Evolutionary conservation across 2,329 filamentous ascomycete genomes (phyloP), one percentile per base, ranked within the genome.

Genomic region (Samsoniella hepiali): DNA sequence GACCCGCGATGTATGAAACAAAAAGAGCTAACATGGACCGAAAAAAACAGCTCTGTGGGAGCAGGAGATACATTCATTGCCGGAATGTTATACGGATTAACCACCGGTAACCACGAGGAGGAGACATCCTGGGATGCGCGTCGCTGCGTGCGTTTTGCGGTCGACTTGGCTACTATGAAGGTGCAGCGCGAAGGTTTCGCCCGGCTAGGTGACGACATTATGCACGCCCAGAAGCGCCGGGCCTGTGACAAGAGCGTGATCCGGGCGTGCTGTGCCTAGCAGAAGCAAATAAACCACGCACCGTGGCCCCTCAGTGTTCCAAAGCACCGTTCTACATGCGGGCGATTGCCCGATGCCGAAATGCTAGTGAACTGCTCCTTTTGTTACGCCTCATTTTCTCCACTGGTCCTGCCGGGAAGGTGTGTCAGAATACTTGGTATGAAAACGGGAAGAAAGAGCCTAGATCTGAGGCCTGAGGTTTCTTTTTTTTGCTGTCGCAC

Each of bases 11-110:
- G 7, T 7, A 45, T 29, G 22, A 62, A 38, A 62, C 51, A 62
- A 31, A 15, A 22, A 15, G 27, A 31, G 67, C 66, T 63, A 65
- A 58, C 65, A 59, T 51, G 15, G 9, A 29, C 7, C 13, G 34
- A 27, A 40, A 65, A 55, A 65, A 68, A 72, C 72, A 91, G 89
- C 72, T 82, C 88, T 6, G 83, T 91, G 65, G 90, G 89, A 62
- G 89, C 89, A 50, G 90, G 90, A 67, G 90, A 92, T 71, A 91
- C 89, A 0, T 92, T 92, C 70, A 84, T 89, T 67, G 89, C 89
- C 40, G 89, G 88, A 64, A 85, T 90, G 73, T 75, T 92, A 56
- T 91, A 87, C 74, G 81, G 79, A 42, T 73, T 90, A 65, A 74
- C 82, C 17, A 38, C 9, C 1, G 44, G 27, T 36, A 27, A 27